These are phyloP conservation scores for Ogataea naganishii DNA, from an alignment of 805 yeast genomes.

Conservation along the genomic window DNA sequence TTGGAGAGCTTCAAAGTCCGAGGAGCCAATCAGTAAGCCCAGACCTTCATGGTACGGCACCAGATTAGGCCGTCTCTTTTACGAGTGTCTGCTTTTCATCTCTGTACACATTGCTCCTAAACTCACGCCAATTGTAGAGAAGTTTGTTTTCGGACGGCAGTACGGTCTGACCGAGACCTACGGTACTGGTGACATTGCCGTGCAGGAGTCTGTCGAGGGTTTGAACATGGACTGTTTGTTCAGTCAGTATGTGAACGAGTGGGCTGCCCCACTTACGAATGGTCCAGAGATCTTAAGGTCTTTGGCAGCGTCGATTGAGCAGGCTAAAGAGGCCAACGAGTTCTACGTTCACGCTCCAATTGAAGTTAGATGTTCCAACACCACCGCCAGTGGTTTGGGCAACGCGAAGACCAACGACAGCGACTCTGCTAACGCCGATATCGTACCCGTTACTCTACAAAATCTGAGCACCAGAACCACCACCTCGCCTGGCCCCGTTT, in stretches of 20 bases:
- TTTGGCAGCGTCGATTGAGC: slow-evolving; percentile 51
- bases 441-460: too few relatives aligned
- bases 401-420: slow-evolving; percentile 14
- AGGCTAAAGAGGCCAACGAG: slow-evolving; percentile 50
- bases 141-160: slow-evolving; percentile 77
- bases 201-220: slow-evolving; percentile 77
- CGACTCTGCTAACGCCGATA: slow-evolving; percentile 16
- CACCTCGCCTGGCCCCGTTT: slow-evolving; percentile 66
- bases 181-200: slow-evolving; percentile 50
- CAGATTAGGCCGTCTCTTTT: slow-evolving; percentile 64
- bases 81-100: slow-evolving; percentile 71
- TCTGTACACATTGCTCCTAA: slow-evolving; percentile 67
- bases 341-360: slow-evolving; percentile 92
- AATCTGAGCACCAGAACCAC: slow-evolving; percentile 43
- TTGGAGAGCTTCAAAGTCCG: slow-evolving; percentile 83
- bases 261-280: slow-evolving; percentile 84
- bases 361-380: slow-evolving; percentile 89
- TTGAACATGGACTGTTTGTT: slow-evolving; percentile 93
- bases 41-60: slow-evolving; percentile 84
- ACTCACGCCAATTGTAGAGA: slow-evolving; percentile 78
- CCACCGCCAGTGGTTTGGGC: slow-evolving; percentile 40
- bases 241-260: slow-evolving; percentile 90
- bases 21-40: slow-evolving; percentile 53
- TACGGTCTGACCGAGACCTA: slow-evolving; percentile 68
- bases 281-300: slow-evolving; percentile 66